These are phyloP conservation scores for Xylaria sp. DNA, from an alignment of 2,329 filamentous ascomycete species.

Conservation along the genomic window DNA sequence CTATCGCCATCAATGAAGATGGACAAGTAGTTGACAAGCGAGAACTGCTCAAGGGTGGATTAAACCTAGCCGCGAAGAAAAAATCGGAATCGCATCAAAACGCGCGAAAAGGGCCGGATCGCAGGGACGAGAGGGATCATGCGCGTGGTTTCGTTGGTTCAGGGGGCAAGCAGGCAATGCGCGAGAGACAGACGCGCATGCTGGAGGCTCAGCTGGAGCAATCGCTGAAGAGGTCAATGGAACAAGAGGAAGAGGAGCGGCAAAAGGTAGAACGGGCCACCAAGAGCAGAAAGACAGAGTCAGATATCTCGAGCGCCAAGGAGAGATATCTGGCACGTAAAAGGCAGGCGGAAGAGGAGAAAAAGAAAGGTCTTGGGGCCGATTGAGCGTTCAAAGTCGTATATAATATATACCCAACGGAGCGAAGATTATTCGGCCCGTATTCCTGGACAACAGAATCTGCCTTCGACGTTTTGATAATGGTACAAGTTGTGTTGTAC, in stretches of 20 bases:
- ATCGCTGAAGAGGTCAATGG: conserved; percentile 75
- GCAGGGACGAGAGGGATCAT: conserved; percentile 49
- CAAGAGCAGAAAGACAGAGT: conserved; percentile 82
- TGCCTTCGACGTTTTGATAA: conserved; percentile 20
- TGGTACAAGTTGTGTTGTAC: conserved; percentile 42
- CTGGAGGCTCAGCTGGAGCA: conserved; percentile 81
- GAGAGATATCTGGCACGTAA: conserved; percentile 84
- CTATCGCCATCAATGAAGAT: conserved; percentile 80
- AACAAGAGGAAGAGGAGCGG: conserved; percentile 74
- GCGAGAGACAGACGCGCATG: conserved; percentile 82
- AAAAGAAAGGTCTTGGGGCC: conserved; percentile 55
- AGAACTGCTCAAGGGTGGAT: conserved; percentile 78
- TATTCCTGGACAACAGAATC: not conserved
- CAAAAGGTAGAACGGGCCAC: conserved; percentile 71
- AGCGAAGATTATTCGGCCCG: conserved; percentile 12
- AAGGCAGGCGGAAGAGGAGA: conserved; percentile 76
- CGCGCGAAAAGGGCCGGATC: conserved; percentile 46
- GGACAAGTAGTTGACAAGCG: conserved; percentile 86
- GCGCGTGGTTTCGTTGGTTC: conserved; percentile 54
- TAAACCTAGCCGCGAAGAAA: conserved; percentile 77
- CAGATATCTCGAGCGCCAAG: conserved; percentile 80
- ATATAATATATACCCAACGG: conserved; percentile 34
- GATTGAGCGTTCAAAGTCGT: conserved; percentile 20
- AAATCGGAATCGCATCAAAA: conserved; percentile 58
- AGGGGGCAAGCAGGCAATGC: conserved; percentile 72